Conservation (phyloP, 768 basidiomycete species). For the Russula olivacea region DNA sequence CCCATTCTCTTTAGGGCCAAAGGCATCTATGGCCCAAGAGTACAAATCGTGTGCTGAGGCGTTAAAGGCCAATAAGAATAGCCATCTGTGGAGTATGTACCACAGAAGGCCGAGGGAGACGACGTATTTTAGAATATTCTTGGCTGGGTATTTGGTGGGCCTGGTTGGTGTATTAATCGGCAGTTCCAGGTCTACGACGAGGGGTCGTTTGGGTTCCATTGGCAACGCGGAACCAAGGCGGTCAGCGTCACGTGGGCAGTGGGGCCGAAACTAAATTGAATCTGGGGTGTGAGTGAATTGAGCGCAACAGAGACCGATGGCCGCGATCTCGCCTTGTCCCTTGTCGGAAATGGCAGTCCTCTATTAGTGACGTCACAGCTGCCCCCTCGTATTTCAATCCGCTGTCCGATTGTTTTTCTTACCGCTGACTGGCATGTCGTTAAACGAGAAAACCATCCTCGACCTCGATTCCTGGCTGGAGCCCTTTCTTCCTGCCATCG, state of each 20-base stretch:
- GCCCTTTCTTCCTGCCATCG: constrained; percentile 63
- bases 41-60: neutral
- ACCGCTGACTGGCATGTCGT: constrained; percentile 27
- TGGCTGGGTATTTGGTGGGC: neutral
- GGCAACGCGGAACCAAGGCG: neutral
- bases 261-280: too few species aligned
- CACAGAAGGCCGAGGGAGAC: constrained; percentile 12
- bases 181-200: neutral
- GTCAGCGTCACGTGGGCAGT: neutral
- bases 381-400: neutral
- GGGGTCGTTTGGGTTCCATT: neutral
- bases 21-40: constrained; percentile 25
- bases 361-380: constrained; percentile 17
- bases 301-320: too few species aligned
- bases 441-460: constrained; percentile 54
- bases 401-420: neutral
- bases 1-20: constrained; percentile 23
- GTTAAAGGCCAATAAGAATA: constrained; percentile 3
- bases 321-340: neutral
- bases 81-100: constrained; percentile 17
- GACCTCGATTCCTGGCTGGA: constrained; percentile 69
- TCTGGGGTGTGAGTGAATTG: neutral
- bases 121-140: constrained; percentile 7
- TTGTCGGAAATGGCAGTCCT: too few species aligned
- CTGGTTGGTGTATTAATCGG: neutral